Evolutionary conservation across 1,139 yeast genomes (phyloP), one percentile per base, ranked within the genome.

Genomic region (Geotrichum klebahnii): DNA sequence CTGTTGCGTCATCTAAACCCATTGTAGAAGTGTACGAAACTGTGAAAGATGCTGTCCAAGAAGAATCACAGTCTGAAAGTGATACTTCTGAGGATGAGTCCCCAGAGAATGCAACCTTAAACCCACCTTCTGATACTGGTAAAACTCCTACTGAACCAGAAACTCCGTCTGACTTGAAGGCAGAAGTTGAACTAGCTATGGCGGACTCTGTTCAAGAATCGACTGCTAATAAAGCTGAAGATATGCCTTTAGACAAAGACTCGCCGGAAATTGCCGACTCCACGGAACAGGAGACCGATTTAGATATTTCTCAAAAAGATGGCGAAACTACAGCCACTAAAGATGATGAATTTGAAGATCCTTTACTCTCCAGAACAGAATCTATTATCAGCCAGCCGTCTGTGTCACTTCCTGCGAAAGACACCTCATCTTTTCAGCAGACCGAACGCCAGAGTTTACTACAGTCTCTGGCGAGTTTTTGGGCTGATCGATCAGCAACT

Each of bases 401-500:
- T 5, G 44, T 28, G 3, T 20, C 42, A 5, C 23, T 41, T n/a
- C 51, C 53, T 14, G 46, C 42, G 4, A 50, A 58, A 19, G 59
- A 57, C 3, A 55, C 57, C 6, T 50, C 50, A 32, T 10, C 29
- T 8, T 33, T 53, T 17, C 61, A 51, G 23, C 71, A 58, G 72
- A 73, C 66, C 22, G 69, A 62, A 87, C 2, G 97, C 88, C 61
- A 79, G 80, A 58, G 79, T 81, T 67, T 94, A 31, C 77, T 94
- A 69, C 88, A 87, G 60, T 82, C 96, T 0, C 71, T 94, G 52
- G 80, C 96, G 0, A 88, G 83, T 61, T 90, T 92, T 67, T 92
- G 98, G 98, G 97, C 97, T 0, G 98, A 94, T 67, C 71, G 98
- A 59, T 86, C 97, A 1, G 92, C 97, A 0, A 85, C 96, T 2